These are phyloP conservation scores for Saccharomycopsis schoenii DNA, from an alignment of 805 yeast genomes.

Conservation along the genomic window DNA sequence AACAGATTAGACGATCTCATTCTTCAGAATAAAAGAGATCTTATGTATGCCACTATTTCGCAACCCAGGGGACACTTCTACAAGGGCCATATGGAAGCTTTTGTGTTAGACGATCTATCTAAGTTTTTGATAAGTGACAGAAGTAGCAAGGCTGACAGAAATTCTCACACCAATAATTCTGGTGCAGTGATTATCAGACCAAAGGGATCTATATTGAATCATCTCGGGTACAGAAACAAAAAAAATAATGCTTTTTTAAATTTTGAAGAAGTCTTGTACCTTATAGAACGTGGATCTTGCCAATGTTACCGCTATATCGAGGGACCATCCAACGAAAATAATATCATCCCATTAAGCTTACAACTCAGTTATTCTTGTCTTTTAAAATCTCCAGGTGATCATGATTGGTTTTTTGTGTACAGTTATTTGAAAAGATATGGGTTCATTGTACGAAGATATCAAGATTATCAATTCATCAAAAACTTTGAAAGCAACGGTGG, in stretches of 20 bases:
- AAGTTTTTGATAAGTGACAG: constrained; percentile 1
- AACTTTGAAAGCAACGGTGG: no score
- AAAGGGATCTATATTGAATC: constrained; percentile 51
- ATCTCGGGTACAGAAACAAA: constrained; percentile 41
- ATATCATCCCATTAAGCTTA: constrained; percentile 34
- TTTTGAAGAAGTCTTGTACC: constrained; percentile 55
- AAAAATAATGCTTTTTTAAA: constrained; percentile 35
- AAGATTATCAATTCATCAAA: not conserved
- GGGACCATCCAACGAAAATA: constrained; percentile 17
- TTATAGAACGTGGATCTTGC: constrained; percentile 57
- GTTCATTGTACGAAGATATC: constrained; percentile 39
- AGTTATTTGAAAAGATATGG: constrained; percentile 57
- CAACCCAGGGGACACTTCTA: constrained; percentile 15
- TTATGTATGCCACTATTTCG: constrained; percentile 14
- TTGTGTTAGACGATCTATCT: constrained; percentile 28
- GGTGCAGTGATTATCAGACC: constrained; percentile 31
- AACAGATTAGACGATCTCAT: constrained; percentile 10
- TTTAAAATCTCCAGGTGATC: constrained; percentile 25
- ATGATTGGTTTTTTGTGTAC: constrained; percentile 47
- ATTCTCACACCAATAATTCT: no score
- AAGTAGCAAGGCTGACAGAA: not conserved
- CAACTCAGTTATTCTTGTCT: constrained; percentile 45
- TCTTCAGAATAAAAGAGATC: constrained; percentile 10
- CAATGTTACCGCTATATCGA: constrained; percentile 22
- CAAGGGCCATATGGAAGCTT: constrained; percentile 37